Evolutionary conservation across 352 stramenopile genomes (phyloP).

Genomic region (Proteromonas lacertae): DNA sequence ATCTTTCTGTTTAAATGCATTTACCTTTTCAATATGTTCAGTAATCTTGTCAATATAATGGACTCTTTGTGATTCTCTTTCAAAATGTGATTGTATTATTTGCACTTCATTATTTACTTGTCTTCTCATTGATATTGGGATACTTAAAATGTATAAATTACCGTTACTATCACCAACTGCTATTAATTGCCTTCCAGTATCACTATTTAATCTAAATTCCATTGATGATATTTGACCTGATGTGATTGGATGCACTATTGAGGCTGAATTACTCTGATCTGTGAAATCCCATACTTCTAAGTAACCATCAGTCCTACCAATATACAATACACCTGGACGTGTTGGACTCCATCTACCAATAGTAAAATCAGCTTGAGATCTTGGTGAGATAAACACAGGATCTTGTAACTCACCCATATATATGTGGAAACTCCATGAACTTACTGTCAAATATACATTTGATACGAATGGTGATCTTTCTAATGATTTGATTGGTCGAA

Average conservation of each 20-base stretch:
- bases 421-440: conserved; percentile 50
- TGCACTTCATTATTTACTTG: conserved; percentile 32
- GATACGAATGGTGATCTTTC: conserved; percentile 51
- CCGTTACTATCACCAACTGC: conserved; percentile 48
- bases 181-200: conserved; percentile 25
- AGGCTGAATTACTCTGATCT: conserved; percentile 38
- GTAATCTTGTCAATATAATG: no score
- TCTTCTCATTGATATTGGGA: conserved; percentile 41
- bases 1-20: no score
- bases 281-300: conserved; percentile 66
- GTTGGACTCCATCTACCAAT: conserved; percentile 45
- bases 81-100: no score
- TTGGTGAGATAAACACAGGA: conserved; percentile 39
- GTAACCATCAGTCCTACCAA: conserved; percentile 42
- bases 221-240: conserved; percentile 26
- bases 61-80: no score
- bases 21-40: no score
- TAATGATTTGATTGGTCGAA: conserved; percentile 27
- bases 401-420: conserved; percentile 36
- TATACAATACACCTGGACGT: conserved; percentile 34
- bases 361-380: conserved; percentile 30
- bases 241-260: conserved; percentile 4
- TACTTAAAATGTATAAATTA: conserved; percentile 56
- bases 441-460: conserved; percentile 38
- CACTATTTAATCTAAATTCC: conserved; percentile 7